phyloP scores from a whole-genome alignment of 495 filamentous ascomycete species.

The Cladorrhinum samala region DNA sequence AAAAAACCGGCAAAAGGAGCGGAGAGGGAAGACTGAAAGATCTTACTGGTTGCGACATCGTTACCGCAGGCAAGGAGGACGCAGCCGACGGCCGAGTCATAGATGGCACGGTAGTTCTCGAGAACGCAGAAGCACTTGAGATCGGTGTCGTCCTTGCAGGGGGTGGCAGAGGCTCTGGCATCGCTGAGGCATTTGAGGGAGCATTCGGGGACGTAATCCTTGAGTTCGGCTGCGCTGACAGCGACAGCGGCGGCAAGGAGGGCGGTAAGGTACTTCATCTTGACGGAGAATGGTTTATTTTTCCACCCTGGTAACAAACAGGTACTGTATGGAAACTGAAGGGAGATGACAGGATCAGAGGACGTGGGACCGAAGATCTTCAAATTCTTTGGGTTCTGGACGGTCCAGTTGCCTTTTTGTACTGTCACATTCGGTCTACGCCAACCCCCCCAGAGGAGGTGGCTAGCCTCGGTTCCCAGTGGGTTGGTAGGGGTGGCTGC shows the following conservation, averaged over 20 bases:
- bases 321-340: neutral
- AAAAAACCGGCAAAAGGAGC: neutral
- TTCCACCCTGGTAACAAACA: too few species aligned
- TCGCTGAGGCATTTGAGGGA: slow-evolving; percentile 19
- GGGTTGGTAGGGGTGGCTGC: neutral
- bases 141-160: slow-evolving; percentile 16
- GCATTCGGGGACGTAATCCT: slow-evolving; percentile 18
- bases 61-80: slow-evolving; percentile 17
- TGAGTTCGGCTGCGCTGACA: slow-evolving; percentile 3
- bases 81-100: slow-evolving; percentile 17
- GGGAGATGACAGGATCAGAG: neutral
- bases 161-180: slow-evolving; percentile 12
- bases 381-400: neutral
- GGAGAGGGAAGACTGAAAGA: neutral
- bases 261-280: slow-evolving; percentile 16
- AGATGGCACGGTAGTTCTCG: slow-evolving; percentile 22
- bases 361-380: neutral
- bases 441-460: neutral
- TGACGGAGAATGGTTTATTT: too few species aligned
- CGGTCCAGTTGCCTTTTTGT: neutral
- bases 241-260: slow-evolving; percentile 11
- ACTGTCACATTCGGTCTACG: neutral
- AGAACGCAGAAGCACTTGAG: slow-evolving; percentile 21
- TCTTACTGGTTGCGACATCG: slow-evolving; percentile 15
- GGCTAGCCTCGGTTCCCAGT: slow-evolving; percentile 2